Evolutionary conservation across 2,329 filamentous ascomycete genomes (phyloP), one percentile per base, ranked within the genome.

Genomic region (Fusarium sp.): DNA sequence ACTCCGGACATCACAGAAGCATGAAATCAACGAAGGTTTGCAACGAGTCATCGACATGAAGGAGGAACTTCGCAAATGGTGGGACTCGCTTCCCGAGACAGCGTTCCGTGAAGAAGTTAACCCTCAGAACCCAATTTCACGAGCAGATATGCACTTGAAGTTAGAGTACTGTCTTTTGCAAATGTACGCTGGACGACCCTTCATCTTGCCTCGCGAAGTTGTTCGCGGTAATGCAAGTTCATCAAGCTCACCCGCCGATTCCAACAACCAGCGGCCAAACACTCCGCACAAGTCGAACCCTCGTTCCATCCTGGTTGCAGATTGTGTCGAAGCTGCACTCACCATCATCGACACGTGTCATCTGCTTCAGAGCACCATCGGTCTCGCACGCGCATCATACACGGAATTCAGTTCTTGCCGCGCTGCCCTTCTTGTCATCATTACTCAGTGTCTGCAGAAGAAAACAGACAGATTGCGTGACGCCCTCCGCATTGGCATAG

Each of bases 371-470:
- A 79, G 79, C 40, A 80, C 79, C n/a, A 79, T 80, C 12, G 83
- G 83, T 13, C 80, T 85, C 48, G 82, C 83, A 6, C 78, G 82
- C 28, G 81, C 82, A 3, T 84, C 82, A 0, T 85, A 85, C 64
- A 84, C 82, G 4, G 83, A 85, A 61, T 85, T 84, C 66, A 83
- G 81, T 67, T 81, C 83, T 4, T 84, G 82, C 46, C 81, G 83
- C 38, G 82, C 82, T 9, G 82, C 83, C 8, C 73, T 85, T 6
- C 75, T 85, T 3, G 82, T 85, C 26, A 73, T 78, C 41, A 76
- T 77, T 29, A 76, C 76, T 2, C 76, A 78, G 43, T 78, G 75
- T 40, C 67, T 78, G 34, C 75, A 74, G 36, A 73, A 73, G 53
- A 75, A 73, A 40, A 76, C 76, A 10, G 76, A 78, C 47, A 66